Evolutionary conservation across 2,329 filamentous ascomycete genomes (phyloP).

Genomic region (Apiospora kogelbergensis): DNA sequence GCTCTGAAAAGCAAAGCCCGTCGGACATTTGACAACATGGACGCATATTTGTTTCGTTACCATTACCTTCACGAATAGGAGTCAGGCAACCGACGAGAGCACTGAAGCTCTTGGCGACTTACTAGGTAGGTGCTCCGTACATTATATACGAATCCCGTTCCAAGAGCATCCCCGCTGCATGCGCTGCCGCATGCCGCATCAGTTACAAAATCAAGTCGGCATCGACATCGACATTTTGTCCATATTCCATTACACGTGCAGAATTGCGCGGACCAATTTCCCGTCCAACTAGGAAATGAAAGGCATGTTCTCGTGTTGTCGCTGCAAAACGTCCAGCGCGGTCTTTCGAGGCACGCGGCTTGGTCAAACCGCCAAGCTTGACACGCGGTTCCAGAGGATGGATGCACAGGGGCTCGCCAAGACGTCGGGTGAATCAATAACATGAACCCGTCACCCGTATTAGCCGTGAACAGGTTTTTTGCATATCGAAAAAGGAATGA

Average conservation of each 20-base stretch:
- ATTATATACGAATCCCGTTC: not conserved
- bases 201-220: not conserved
- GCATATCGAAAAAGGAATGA: not conserved
- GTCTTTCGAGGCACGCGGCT: not conserved
- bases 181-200: not conserved
- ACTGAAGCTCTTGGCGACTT: not conserved
- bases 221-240: not conserved
- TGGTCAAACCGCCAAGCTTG: not conserved
- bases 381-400: not conserved
- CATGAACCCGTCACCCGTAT: not conserved
- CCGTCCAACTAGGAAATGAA: not conserved
- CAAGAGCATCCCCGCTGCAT: not conserved
- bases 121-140: too few species aligned
- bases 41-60: not conserved
- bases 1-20: not conserved
- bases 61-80: not conserved
- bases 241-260: not conserved
- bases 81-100: not conserved
- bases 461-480: not conserved
- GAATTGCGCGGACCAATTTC: not conserved
- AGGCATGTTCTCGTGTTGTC: not conserved
- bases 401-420: not conserved
- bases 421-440: not conserved
- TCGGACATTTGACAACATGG: not conserved
- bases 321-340: not conserved